Conservation (phyloP, 2,329 filamentous ascomycete species). For the Colletotrichum sp. region DNA sequence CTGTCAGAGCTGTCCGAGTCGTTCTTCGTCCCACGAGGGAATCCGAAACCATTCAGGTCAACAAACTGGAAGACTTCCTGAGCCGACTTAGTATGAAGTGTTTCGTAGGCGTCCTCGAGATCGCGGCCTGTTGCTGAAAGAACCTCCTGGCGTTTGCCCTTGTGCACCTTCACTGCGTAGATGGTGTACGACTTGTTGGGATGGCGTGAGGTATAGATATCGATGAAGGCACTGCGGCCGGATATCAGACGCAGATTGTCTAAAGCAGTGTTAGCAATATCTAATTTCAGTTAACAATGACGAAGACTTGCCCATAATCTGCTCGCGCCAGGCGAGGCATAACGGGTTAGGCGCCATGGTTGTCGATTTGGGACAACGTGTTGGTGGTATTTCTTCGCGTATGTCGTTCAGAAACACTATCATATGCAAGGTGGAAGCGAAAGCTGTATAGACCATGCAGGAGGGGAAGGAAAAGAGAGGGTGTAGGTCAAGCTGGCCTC, state of each 20-base stretch:
- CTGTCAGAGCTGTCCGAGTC: constrained; percentile 9
- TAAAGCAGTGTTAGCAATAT: not conserved
- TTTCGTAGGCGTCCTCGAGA: constrained; percentile 34
- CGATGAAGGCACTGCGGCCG: constrained; percentile 8
- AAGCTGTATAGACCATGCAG: not conserved
- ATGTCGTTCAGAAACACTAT: not conserved
- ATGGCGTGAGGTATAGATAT: constrained; percentile 11
- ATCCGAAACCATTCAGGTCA: constrained; percentile 35
- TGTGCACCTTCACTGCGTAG: constrained; percentile 77
- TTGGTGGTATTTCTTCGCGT: not conserved
- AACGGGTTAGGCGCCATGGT: constrained; percentile 11
- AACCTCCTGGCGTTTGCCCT: constrained; percentile 69
- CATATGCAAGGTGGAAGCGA: not conserved
- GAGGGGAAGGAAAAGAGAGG: too few relatives aligned
- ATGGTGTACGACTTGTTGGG: constrained; percentile 46
- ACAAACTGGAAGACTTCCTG: constrained; percentile 34
- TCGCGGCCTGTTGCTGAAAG: constrained; percentile 35
- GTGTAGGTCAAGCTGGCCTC: not conserved
- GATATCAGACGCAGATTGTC: constrained; percentile 14
- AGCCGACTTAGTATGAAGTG: constrained; percentile 42
- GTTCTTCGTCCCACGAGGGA: constrained; percentile 17
- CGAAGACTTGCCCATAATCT: constrained; percentile 3
- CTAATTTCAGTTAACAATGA: not conserved
- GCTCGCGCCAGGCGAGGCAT: constrained; percentile 13
- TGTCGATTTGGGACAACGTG: not conserved